Evolutionary conservation across 75 land plant species (phyloP).

Genomic region (Cunninghamia lanceolata): DNA sequence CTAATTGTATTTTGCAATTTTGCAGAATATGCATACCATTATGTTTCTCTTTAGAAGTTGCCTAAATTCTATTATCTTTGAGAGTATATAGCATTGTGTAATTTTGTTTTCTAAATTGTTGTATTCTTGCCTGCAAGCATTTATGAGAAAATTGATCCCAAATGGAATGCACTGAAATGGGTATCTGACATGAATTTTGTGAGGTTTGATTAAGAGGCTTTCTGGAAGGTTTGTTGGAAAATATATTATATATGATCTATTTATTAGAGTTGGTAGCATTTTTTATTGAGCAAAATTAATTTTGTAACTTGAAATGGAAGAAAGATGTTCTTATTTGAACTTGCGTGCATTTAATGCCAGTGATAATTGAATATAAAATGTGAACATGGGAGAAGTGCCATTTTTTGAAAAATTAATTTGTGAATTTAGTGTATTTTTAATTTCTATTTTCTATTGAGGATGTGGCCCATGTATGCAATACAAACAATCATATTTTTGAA

Average conservation of each 20-base stretch:
- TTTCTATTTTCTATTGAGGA: not conserved
- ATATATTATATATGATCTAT: not conserved
- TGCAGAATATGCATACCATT: not conserved
- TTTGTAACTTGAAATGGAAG: not conserved
- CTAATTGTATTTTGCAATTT: not conserved
- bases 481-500: too few species aligned
- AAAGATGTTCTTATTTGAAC: not conserved
- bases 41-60: not conserved
- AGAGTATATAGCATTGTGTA: not conserved
- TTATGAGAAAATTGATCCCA: not conserved
- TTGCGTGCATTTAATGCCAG: not conserved
- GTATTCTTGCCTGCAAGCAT: not conserved
- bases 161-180: not conserved
- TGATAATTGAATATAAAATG: not conserved
- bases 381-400: not conserved
- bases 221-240: not conserved
- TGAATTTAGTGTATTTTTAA: not conserved
- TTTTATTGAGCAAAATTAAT: not conserved
- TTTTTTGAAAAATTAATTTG: not conserved
- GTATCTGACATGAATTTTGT: not conserved
- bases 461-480: not conserved
- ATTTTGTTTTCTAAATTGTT: too few species aligned
- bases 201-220: not conserved
- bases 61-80: not conserved
- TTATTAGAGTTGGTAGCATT: not conserved